These are phyloP conservation scores for Gastrodia elata DNA, from an alignment of 106 monocot species.

Conservation along the genomic window DNA sequence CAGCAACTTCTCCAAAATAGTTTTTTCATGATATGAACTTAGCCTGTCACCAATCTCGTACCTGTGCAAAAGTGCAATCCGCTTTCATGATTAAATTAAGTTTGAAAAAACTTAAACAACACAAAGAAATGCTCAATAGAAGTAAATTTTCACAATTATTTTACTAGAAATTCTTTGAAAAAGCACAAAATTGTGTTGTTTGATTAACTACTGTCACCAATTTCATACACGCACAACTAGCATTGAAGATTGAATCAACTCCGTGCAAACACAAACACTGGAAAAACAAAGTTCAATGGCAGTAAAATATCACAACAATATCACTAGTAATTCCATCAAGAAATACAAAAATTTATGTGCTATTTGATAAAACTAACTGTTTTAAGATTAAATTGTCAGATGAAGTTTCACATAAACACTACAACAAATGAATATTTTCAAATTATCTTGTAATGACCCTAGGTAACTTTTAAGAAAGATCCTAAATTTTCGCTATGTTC, in stretches of 20 bases:
- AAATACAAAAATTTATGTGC: neutral
- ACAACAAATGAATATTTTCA: too few relatives aligned
- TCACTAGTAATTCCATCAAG: too few relatives aligned
- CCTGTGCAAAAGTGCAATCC: slow-evolving; percentile 10
- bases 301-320: too few relatives aligned
- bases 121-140: too few relatives aligned
- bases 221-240: slow-evolving; percentile 12
- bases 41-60: slow-evolving; percentile 19
- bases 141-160: neutral
- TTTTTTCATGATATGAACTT: slow-evolving; percentile 16
- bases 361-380: neutral
- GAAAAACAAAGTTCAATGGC: too few relatives aligned
- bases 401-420: neutral
- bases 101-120: neutral
- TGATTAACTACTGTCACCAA: slow-evolving; percentile 21
- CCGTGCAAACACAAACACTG: neutral
- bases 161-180: neutral
- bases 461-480: too few relatives aligned
- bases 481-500: too few relatives aligned
- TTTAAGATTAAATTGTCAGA: neutral
- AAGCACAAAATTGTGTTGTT: too few relatives aligned
- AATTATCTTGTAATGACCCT: too few relatives aligned
- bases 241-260: slow-evolving; percentile 3
- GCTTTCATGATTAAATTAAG: slow-evolving; percentile 2
- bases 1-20: slow-evolving; percentile 14